Evolutionary conservation across 176 grass and related monocot species (phyloP).

Genomic region (Cymbopogon citratus): DNA sequence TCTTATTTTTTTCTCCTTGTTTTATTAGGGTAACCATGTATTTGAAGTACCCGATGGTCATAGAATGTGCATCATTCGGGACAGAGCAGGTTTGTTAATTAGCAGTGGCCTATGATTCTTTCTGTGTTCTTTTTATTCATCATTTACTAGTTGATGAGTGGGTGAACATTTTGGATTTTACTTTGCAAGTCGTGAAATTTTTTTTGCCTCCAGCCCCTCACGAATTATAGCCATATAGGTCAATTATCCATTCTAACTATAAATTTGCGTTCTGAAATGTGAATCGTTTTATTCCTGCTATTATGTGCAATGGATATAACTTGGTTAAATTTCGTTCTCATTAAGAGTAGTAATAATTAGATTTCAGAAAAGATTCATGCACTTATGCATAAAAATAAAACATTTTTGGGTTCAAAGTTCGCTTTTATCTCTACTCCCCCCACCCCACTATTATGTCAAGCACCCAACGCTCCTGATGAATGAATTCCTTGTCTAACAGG

Average conservation of each 20-base stretch:
- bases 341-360: background rate
- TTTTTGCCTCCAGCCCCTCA: background rate
- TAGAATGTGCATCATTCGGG: slow-evolving; percentile 59
- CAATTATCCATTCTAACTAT: background rate
- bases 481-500: slow-evolving; percentile 36
- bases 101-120: background rate
- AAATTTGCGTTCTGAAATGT: background rate
- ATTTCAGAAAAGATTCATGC: background rate
- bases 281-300: slow-evolving; percentile 11
- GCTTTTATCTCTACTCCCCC: background rate
- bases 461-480: slow-evolving; percentile 4
- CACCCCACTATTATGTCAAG: background rate
- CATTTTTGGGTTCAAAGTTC: background rate
- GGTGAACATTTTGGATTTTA: background rate
- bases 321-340: background rate
- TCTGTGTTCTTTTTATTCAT: background rate
- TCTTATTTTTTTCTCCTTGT: slow-evolving; percentile 17
- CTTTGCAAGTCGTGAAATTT: background rate
- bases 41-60: slow-evolving; percentile 86
- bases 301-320: background rate
- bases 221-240: background rate
- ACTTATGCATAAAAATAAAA: background rate
- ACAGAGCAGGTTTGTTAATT: slow-evolving; percentile 45
- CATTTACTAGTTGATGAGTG: background rate
- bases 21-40: slow-evolving; percentile 71